Evolutionary conservation across 306 rosid species (phyloP), one percentile per base, ranked within the genome.

Genomic region (Arachis hypogaea): DNA sequence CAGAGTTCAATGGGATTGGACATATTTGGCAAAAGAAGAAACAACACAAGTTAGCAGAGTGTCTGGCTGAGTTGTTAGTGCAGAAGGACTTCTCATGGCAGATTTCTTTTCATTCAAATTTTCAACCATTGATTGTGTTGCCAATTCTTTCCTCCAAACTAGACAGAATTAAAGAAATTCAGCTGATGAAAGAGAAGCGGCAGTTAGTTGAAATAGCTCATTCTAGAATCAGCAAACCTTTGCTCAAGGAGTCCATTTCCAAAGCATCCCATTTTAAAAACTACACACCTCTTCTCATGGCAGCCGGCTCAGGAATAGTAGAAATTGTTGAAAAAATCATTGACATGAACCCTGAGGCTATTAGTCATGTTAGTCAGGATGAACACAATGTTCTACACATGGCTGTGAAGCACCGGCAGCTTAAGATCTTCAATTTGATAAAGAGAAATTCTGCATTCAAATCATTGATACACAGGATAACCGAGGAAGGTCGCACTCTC

Each of bases 301-400:
- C 86, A 38, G 62, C 83, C 4, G 66, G 78, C 47, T 38, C 59
- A 4, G 83, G 86, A 56, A 71, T 82, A 30, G 12, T 5, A 4
- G 83, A 82, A 46, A 78, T 78, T n/a, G 63, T 74, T 11, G 44
- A 75, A 2, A 12, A 47, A 12, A 75, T 65, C n/a, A 6, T 78
- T 6, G 3, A 59, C 4, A 14, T 0, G 42, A 7, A 70, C 12
- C 83, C 86, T 11, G 65, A 65, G 46, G 80, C 76, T 40, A 41
- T 70, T 4, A 29, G 54, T 60, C 72, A 74, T 40, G 18, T 45
- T 3, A 75, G 55, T 6, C 2, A 28, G 11, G 51, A 66, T 1
- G 69, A 10, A 29, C 28, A 59, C 11, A 82, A 75, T 41, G 47
- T 82, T 43, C 38, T 82, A 22, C 81, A 70, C 50, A 59, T 75